Evolutionary conservation across 2,329 filamentous ascomycete genomes (phyloP).

Genomic region (Fusarium sp.): DNA sequence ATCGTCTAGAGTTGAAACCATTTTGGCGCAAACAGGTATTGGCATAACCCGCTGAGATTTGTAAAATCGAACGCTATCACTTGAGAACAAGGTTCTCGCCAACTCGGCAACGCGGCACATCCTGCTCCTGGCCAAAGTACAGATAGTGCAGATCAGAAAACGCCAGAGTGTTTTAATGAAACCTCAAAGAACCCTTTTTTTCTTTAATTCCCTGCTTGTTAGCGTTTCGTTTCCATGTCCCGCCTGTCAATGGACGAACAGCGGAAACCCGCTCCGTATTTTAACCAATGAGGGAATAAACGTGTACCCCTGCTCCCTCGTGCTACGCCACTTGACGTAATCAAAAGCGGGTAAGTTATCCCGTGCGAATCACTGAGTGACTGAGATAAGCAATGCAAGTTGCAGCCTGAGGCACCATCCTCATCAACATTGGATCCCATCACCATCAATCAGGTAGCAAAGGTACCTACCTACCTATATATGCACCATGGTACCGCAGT

Average conservation of each 20-base stretch:
- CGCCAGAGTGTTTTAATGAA: not conserved
- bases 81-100: constrained; percentile 9
- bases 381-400: not conserved
- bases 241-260: not conserved
- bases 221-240: not conserved
- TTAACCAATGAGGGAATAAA: constrained; percentile 3
- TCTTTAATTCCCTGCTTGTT: not conserved
- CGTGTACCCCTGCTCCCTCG: constrained; percentile 6
- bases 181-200: too few relatives aligned
- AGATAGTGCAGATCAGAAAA: not conserved
- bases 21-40: constrained; percentile 18
- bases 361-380: not conserved
- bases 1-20: constrained; percentile 2
- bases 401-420: constrained; percentile 17
- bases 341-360: constrained; percentile 13
- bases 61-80: not conserved
- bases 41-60: not conserved
- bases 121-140: not conserved
- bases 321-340: constrained; percentile 40
- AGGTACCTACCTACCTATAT: not conserved
- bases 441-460: constrained; percentile 16
- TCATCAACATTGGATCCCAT: not conserved
- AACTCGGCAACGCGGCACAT: constrained; percentile 18
- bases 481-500: not conserved
- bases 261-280: not conserved